Conservation (phyloP, 2,329 filamentous ascomycete genomes). For the Fusarium zealandicum region DNA sequence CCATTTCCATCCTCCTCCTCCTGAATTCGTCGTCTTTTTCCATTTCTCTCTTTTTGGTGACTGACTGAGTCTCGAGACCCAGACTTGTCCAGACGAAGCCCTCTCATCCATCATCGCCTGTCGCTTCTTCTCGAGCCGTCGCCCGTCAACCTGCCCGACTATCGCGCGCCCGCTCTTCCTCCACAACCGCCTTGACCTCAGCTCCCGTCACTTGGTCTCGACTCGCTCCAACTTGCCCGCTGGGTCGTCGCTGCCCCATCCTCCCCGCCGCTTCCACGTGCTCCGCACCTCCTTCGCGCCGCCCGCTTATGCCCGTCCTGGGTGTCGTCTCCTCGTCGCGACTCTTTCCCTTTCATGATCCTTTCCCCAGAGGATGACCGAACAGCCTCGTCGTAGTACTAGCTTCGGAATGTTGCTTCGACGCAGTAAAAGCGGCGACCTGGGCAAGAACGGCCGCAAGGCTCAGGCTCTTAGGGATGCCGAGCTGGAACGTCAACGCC, state of each 20-base stretch:
- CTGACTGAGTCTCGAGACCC: constrained; percentile 11
- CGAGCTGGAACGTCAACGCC: constrained; percentile 60
- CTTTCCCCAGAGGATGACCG: constrained; percentile 43
- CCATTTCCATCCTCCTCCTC: constrained; percentile 8
- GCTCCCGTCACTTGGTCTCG: constrained; percentile 25
- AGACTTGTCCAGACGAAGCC: not conserved
- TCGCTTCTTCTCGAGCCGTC: not conserved
- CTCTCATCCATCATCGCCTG: constrained; percentile 3
- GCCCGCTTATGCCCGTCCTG: constrained; percentile 29
- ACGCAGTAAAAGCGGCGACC: constrained; percentile 72
- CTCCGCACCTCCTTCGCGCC: constrained; percentile 33
- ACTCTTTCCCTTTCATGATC: constrained; percentile 38
- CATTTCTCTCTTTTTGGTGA: constrained; percentile 10
- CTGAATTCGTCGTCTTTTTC: not conserved
- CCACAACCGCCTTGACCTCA: constrained; percentile 14
- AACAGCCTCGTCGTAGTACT: constrained; percentile 46
- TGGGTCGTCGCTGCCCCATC: constrained; percentile 17
- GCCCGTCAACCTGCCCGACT: constrained; percentile 16
- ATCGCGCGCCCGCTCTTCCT: constrained; percentile 12
- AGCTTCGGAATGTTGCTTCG: constrained; percentile 68
- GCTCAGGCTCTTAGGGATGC: constrained; percentile 60
- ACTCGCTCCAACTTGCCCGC: constrained; percentile 20
- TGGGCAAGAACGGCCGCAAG: constrained; percentile 67
- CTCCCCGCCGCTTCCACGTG: constrained; percentile 33
- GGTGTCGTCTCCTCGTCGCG: constrained; percentile 24